phyloP scores from a whole-genome alignment of 1,284 basidiomycete genomes.

The Rhodotorula sp. region DNA sequence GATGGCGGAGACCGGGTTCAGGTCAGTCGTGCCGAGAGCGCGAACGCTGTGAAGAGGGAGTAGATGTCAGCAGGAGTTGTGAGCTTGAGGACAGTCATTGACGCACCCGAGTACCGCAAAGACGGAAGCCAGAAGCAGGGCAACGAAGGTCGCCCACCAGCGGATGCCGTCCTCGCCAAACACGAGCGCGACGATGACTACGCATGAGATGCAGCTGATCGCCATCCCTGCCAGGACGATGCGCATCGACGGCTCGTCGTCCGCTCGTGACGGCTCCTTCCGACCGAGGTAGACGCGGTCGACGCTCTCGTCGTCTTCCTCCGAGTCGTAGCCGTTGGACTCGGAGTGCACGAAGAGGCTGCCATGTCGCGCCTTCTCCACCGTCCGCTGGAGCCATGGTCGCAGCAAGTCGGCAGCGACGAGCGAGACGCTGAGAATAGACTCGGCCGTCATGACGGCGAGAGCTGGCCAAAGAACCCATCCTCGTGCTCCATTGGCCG shows the following conservation, averaged over 20 bases:
- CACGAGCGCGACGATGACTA: conserved; percentile 76
- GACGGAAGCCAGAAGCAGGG: conserved; percentile 76
- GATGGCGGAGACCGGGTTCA: conserved; percentile 83
- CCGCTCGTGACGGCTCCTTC: background rate
- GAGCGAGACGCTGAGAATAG: conserved; percentile 78
- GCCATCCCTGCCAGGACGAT: conserved; percentile 72
- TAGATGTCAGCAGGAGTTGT: background rate
- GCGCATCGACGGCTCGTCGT: conserved; percentile 74
- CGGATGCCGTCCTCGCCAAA: conserved; percentile 88
- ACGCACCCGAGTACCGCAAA: conserved; percentile 81
- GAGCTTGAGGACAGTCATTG: background rate
- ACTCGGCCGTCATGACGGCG: conserved; percentile 90
- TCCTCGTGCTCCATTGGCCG: conserved; percentile 73
- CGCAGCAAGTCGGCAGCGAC: conserved; percentile 55
- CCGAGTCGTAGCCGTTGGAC: conserved; percentile 40
- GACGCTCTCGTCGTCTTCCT: conserved; percentile 38
- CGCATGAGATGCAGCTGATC: conserved; percentile 66
- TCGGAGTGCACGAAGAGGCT: conserved; percentile 27
- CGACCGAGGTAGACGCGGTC: conserved; percentile 1
- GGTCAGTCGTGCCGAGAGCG: conserved; percentile 86
- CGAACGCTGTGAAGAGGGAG: conserved; percentile 62
- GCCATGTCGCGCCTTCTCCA: conserved; percentile 5
- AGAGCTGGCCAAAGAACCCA: conserved; percentile 78
- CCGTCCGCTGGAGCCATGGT: conserved; percentile 14
- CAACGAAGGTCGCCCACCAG: conserved; percentile 87